Conservation (phyloP, 768 basidiomycete genomes). For the Cytidiella melzeri region DNA sequence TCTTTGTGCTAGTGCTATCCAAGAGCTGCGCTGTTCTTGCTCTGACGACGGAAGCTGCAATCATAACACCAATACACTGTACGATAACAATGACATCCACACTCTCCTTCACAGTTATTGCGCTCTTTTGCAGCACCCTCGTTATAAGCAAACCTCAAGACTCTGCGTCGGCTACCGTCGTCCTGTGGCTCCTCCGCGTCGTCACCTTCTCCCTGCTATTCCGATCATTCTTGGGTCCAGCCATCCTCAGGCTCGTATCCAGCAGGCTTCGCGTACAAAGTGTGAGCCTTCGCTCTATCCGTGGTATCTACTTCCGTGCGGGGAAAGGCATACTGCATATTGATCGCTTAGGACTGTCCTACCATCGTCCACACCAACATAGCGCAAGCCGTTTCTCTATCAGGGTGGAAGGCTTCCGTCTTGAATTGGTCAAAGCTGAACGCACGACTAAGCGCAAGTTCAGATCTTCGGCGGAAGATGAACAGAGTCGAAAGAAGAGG, state of each 20-base stretch:
- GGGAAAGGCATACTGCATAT: slow-evolving; percentile 50
- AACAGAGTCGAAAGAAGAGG: neutral
- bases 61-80: no score
- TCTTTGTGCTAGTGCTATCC: no score
- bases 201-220: slow-evolving; percentile 51
- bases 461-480: neutral
- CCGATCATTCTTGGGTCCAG: slow-evolving; percentile 63
- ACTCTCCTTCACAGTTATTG: slow-evolving; percentile 3
- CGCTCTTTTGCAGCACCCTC: slow-evolving; percentile 17
- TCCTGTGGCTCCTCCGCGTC: slow-evolving; percentile 47
- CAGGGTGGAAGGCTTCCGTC: slow-evolving; percentile 52
- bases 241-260: slow-evolving; percentile 53
- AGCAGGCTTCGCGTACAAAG: slow-evolving; percentile 58
- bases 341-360: slow-evolving; percentile 62
- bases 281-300: slow-evolving; percentile 71
- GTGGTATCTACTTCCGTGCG: slow-evolving; percentile 63
- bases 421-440: slow-evolving; percentile 40
- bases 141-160: slow-evolving; percentile 15
- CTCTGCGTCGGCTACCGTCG: slow-evolving; percentile 31
- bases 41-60: no score
- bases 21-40: no score
- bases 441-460: neutral
- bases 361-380: slow-evolving; percentile 44
- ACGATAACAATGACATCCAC: slow-evolving; percentile 1
- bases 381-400: slow-evolving; percentile 54